phyloP scores from a whole-genome alignment of 108 stramenopile genomes.

The Fistulifera solaris region DNA sequence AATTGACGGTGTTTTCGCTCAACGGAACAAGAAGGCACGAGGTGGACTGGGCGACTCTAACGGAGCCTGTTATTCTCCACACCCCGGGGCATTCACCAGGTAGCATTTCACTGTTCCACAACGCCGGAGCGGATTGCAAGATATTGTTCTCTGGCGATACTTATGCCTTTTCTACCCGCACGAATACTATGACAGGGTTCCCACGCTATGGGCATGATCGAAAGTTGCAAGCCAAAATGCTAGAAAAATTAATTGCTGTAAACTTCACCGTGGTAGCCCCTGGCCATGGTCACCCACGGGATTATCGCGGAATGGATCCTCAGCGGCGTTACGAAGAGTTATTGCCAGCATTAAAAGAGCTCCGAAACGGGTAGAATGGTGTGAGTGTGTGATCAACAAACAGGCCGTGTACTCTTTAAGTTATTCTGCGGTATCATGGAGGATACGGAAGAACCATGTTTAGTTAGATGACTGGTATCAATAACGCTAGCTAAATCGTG shows the following conservation, averaged over 20 bases:
- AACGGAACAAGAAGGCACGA: conserved; percentile 22
- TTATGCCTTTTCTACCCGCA: conserved; percentile 42
- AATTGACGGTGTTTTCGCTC: conserved; percentile 18
- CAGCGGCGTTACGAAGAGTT: conserved; percentile 2
- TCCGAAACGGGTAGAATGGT: not conserved
- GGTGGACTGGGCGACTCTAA: not conserved
- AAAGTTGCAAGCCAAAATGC: conserved; percentile 21
- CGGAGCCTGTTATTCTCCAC: conserved; percentile 28
- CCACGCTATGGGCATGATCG: conserved; percentile 53
- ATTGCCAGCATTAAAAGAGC: not conserved
- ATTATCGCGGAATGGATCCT: conserved; percentile 15
- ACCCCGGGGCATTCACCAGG: conserved; percentile 74
- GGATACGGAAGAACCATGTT: too few relatives aligned
- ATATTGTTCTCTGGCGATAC: conserved; percentile 65
- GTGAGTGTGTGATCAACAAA: too few relatives aligned
- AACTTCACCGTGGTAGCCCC: conserved; percentile 49
- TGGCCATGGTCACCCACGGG: conserved; percentile 59
- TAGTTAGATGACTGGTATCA: too few relatives aligned
- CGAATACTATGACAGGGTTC: conserved; percentile 43
- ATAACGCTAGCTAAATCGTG: too few relatives aligned
- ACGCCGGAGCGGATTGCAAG: conserved; percentile 6
- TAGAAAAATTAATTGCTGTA: conserved; percentile 15
- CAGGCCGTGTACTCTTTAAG: too few relatives aligned
- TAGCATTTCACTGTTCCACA: conserved; percentile 30
- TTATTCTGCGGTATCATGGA: too few relatives aligned